Conservation (phyloP, 495 filamentous ascomycete genomes). For the Annulohypoxylon bovei region DNA sequence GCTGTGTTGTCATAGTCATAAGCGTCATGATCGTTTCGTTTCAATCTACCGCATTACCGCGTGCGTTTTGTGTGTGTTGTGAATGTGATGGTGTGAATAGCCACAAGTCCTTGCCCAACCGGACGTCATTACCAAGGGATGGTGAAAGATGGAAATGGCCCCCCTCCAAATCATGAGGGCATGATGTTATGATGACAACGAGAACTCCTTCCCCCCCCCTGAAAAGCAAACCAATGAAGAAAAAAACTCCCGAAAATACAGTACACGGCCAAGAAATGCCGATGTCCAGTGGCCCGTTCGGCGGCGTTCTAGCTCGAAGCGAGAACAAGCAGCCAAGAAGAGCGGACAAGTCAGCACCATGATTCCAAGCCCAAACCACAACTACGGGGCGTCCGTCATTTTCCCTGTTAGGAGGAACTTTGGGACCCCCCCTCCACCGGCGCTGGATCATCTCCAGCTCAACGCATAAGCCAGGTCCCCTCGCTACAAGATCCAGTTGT, state of each 20-base stretch:
- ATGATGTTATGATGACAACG: constrained; percentile 25
- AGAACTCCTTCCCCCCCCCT: constrained; percentile 15
- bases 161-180: constrained; percentile 30
- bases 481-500: constrained; percentile 52
- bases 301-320: constrained; percentile 4
- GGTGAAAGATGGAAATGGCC: constrained; percentile 38
- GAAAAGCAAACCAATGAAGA: constrained; percentile 18
- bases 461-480: constrained; percentile 21
- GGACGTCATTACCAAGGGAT: constrained; percentile 42
- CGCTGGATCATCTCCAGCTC: not conserved
- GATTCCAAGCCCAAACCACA: not conserved
- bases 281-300: constrained; percentile 2
- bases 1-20: constrained; percentile 33
- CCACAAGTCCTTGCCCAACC: constrained; percentile 26
- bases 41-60: constrained; percentile 39
- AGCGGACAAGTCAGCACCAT: constrained; percentile 8
- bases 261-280: constrained; percentile 22
- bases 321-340: constrained; percentile 17
- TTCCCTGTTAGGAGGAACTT: constrained; percentile 2
- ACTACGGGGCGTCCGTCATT: not conserved
- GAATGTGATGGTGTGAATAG: not conserved
- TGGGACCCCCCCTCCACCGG: constrained; percentile 11
- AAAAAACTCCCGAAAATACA: constrained; percentile 27
- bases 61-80: constrained; percentile 26
- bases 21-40: constrained; percentile 37